Evolutionary conservation across 2,329 filamentous ascomycete species (phyloP).

Genomic region (Fusarium torulosum): DNA sequence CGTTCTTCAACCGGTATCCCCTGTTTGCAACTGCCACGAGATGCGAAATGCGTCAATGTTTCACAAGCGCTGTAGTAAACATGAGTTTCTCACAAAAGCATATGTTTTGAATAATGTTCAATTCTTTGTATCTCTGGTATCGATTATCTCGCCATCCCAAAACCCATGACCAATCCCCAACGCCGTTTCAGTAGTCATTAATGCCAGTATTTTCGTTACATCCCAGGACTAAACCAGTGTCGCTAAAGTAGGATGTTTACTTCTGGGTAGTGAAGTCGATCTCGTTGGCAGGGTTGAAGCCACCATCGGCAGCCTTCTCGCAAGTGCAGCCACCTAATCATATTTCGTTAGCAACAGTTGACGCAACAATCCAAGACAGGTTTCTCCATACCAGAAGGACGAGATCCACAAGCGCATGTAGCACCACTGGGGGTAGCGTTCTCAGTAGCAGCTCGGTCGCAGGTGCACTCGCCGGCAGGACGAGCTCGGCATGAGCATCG

Average conservation of each 20-base stretch:
- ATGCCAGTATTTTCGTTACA: slow-evolving; percentile 19
- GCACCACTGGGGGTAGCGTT: slow-evolving; percentile 71
- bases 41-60: not conserved
- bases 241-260: slow-evolving; percentile 14
- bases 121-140: slow-evolving; percentile 30
- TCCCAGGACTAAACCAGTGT: not conserved
- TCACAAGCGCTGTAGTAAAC: not conserved
- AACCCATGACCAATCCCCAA: slow-evolving; percentile 30
- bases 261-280: slow-evolving; percentile 84
- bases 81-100: not conserved
- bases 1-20: not conserved
- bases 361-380: not conserved
- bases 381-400: slow-evolving; percentile 72
- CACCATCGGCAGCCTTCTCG: slow-evolving; percentile 75
- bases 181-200: slow-evolving; percentile 34
- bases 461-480: slow-evolving; percentile 84
- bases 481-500: slow-evolving; percentile 88
- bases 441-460: slow-evolving; percentile 77
- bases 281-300: slow-evolving; percentile 75
- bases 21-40: not conserved
- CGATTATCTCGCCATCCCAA: slow-evolving; percentile 25
- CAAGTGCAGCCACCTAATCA: slow-evolving; percentile 79
- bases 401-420: slow-evolving; percentile 82
- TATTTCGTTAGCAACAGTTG: slow-evolving; percentile 30
- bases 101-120: slow-evolving; percentile 2